These are phyloP conservation scores for Daldinia sp. DNA, from an alignment of 2,329 filamentous ascomycete genomes.

Conservation along the genomic window DNA sequence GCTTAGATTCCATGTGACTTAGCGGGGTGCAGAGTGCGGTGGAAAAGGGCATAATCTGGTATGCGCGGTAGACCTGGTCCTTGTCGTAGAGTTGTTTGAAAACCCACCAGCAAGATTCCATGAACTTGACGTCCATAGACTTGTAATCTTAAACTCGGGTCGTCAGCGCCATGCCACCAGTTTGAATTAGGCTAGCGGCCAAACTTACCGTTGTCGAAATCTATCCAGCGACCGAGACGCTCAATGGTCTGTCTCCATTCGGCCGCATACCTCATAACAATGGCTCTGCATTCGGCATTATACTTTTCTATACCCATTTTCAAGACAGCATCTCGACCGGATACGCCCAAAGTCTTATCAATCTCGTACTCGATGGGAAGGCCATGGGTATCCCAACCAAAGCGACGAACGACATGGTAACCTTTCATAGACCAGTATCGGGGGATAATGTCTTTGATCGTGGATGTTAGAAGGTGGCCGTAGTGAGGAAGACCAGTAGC, in stretches of 20 bases:
- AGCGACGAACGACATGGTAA: slow-evolving; percentile 89
- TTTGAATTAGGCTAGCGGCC: not conserved
- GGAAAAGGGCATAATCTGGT: slow-evolving; percentile 95
- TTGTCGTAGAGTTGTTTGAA: slow-evolving; percentile 95
- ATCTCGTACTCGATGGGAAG: slow-evolving; percentile 97
- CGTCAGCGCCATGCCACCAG: slow-evolving; percentile 3
- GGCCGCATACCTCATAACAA: slow-evolving; percentile 89
- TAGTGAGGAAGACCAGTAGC: slow-evolving; percentile 78
- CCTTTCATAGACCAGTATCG: slow-evolving; percentile 99
- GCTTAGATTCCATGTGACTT: slow-evolving; percentile 93
- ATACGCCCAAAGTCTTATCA: slow-evolving; percentile 93
- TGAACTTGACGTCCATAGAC: slow-evolving; percentile 95
- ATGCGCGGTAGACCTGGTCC: slow-evolving; percentile 87
- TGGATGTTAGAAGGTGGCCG: slow-evolving; percentile 85
- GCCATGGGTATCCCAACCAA: slow-evolving; percentile 96
- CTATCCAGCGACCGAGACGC: slow-evolving; percentile 92
- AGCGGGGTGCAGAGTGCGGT: slow-evolving; percentile 89
- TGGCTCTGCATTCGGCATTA: slow-evolving; percentile 90
- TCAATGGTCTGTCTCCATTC: slow-evolving; percentile 94
- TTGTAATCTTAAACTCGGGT: slow-evolving; percentile 31
- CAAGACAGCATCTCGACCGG: slow-evolving; percentile 86
- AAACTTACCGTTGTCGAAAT: slow-evolving; percentile 93
- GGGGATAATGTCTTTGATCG: slow-evolving; percentile 97
- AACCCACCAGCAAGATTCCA: slow-evolving; percentile 97
- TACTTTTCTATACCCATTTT: slow-evolving; percentile 89